These are phyloP conservation scores for Leptodontidium sp. DNA, from an alignment of 2,329 filamentous ascomycete species.

Conservation along the genomic window DNA sequence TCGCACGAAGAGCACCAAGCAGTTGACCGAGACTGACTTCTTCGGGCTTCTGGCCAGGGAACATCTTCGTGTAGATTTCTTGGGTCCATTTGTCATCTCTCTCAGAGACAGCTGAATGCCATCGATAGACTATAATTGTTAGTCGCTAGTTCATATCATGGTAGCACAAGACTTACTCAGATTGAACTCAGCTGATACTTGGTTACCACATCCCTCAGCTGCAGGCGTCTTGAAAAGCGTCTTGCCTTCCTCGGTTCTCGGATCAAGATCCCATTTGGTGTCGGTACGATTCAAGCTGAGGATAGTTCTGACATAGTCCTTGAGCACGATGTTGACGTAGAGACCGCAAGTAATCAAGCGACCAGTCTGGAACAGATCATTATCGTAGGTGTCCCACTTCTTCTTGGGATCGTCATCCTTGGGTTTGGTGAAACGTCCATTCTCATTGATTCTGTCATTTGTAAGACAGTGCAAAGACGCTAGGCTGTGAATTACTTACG, in stretches of 20 bases:
- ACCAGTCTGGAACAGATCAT: constrained; percentile 82
- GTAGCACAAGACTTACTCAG: constrained; percentile 54
- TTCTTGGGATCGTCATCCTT: constrained; percentile 57
- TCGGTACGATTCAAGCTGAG: constrained; percentile 43
- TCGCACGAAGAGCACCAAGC: constrained; percentile 67
- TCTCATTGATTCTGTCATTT: constrained; percentile 76
- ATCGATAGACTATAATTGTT: constrained; percentile 67
- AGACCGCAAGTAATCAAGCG: constrained; percentile 77
- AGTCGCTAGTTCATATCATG: neutral
- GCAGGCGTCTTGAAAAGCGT: constrained; percentile 58
- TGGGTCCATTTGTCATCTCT: constrained; percentile 85
- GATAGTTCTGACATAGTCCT: constrained; percentile 80
- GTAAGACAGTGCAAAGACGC: constrained; percentile 12
- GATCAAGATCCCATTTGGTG: constrained; percentile 72
- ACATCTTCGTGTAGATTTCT: constrained; percentile 68
- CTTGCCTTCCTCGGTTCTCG: constrained; percentile 71
- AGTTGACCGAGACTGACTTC: constrained; percentile 68
- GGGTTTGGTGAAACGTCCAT: constrained; percentile 77
- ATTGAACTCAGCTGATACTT: constrained; percentile 89
- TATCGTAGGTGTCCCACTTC: constrained; percentile 73
- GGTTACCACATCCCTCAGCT: constrained; percentile 79
- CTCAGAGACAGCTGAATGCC: constrained; percentile 81
- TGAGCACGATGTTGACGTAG: constrained; percentile 80
- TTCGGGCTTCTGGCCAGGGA: constrained; percentile 58
- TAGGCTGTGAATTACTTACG: constrained; percentile 42